Evolutionary conservation across 108 stramenopile species (phyloP).

Genomic region (Cyclotella cryptica): DNA sequence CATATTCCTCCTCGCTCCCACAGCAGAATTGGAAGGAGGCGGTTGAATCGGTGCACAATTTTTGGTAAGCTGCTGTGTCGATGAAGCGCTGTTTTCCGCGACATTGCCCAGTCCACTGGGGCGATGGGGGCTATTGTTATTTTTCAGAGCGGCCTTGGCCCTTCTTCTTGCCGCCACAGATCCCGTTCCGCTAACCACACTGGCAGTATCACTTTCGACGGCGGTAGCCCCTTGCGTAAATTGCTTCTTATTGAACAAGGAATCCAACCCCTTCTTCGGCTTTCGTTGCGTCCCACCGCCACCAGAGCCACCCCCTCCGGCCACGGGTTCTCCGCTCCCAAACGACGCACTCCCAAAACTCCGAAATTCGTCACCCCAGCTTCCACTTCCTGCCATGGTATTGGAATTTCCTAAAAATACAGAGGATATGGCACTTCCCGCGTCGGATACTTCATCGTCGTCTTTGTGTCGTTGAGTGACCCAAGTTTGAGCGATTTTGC

Average conservation of each 20-base stretch:
- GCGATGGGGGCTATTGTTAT: background rate
- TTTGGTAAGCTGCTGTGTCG: background rate
- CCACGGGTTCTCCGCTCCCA: background rate
- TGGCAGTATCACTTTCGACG: background rate
- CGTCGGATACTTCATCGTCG: slow-evolving; percentile 3
- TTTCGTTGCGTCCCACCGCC: background rate
- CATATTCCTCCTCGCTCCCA: slow-evolving; percentile 37
- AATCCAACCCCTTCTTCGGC: background rate
- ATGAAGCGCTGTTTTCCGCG: background rate
- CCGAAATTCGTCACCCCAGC: background rate
- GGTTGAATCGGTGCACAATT: background rate
- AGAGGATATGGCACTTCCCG: slow-evolving; percentile 3
- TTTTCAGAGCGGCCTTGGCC: slow-evolving; percentile 22
- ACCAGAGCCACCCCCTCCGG: background rate
- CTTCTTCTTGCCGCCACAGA: slow-evolving; percentile 31
- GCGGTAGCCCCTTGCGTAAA: no score
- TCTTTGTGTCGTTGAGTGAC: slow-evolving; percentile 2
- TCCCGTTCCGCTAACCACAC: slow-evolving; percentile 5
- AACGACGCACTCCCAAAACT: slow-evolving; percentile 1
- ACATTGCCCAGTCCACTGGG: no score
- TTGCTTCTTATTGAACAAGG: background rate
- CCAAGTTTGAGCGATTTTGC: slow-evolving; percentile 10
- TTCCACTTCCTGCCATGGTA: background rate
- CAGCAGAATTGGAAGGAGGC: slow-evolving; percentile 10
- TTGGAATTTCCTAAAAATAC: background rate